Evolutionary conservation across 2,329 filamentous ascomycete genomes (phyloP).

Genomic region (Fusarium xyrophilum): DNA sequence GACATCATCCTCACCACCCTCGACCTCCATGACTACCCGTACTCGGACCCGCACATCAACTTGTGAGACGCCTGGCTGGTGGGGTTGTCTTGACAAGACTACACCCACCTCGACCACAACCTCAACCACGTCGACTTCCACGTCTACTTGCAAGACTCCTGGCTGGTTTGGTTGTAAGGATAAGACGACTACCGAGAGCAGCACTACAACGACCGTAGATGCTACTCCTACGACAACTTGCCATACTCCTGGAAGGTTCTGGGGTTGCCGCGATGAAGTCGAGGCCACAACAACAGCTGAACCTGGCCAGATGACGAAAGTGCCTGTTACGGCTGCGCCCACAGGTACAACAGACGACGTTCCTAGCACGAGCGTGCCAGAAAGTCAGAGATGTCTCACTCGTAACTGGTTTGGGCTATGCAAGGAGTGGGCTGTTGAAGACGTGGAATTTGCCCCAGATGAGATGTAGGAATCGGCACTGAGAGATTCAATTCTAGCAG

Average conservation of each 20-base stretch:
- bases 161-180: slow-evolving; percentile 73
- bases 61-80: slow-evolving; percentile 93
- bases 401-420: slow-evolving; percentile 54
- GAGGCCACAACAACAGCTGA: slow-evolving; percentile 45
- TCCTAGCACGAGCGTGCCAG: slow-evolving; percentile 34
- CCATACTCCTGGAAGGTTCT: slow-evolving; percentile 61
- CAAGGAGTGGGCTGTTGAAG: slow-evolving; percentile 46
- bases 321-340: slow-evolving; percentile 44
- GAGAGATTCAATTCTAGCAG: neutral
- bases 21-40: slow-evolving; percentile 63
- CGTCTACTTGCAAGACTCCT: slow-evolving; percentile 66
- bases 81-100: slow-evolving; percentile 76
- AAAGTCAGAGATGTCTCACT: slow-evolving; percentile 45
- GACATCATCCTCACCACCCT: slow-evolving; percentile 56
- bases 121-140: slow-evolving; percentile 56
- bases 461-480: slow-evolving; percentile 41
- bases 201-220: slow-evolving; percentile 43
- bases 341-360: slow-evolving; percentile 41
- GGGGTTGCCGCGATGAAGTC: slow-evolving; percentile 60
- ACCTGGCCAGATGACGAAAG: slow-evolving; percentile 41
- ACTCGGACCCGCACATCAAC: slow-evolving; percentile 83
- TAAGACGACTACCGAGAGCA: slow-evolving; percentile 46
- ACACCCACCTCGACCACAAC: slow-evolving; percentile 55
- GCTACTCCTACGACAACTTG: slow-evolving; percentile 49
- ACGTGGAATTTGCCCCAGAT: slow-evolving; percentile 40